Evolutionary conservation across 495 filamentous ascomycete species (phyloP), one percentile per base, ranked within the genome.

Genomic region (Clohesyomyces aquaticus): DNA sequence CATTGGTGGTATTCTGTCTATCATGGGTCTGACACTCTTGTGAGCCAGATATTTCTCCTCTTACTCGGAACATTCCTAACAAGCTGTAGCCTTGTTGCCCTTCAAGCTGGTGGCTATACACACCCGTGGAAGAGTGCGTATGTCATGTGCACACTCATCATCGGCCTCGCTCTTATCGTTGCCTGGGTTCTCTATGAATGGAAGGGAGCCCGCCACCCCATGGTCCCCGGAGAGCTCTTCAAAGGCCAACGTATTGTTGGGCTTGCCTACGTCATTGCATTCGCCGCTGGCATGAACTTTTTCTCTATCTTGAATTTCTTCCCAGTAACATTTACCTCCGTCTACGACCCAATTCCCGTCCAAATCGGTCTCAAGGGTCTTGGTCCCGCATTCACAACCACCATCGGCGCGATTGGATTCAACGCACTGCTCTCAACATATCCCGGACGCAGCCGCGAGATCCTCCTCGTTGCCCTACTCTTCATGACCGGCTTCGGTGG

Each of bases 81-180:
- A 46, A 3, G 12, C 27, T 19, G 4, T 53, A 69, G 62, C 51
- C 70, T 74, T 27, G 61, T 74, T 28, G 71, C 66, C 16, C 64
- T 74, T 3, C 66, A 72, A 56, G 38, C 63, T 3, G 71, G 71
- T 18, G 91, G 91, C 27, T 80, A 88, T 35, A 81, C 79, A 18
- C 81, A 83, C 61, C 86, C 90, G 11, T 96, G 91, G 91, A 68
- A 67, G 53, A 93, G 89, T 0, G 76, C 87, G 0, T 86, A 80
- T 0, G 88, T 93, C 43, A 78, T 96, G 53, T 91, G 89, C 73
- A 79, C 93, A 23, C 80, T 96, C 57, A 76, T 93, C 27, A 90
- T 93, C 63, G 91, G 91, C 12, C 41, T 88, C 27, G 43, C 86
- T 11, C 80, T 81, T 14, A 80, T 83, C 57, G 76, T 59, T 8